Evolutionary conservation across 352 stramenopile species (phyloP).

Genomic region (Pseudoperonospora humuli): DNA sequence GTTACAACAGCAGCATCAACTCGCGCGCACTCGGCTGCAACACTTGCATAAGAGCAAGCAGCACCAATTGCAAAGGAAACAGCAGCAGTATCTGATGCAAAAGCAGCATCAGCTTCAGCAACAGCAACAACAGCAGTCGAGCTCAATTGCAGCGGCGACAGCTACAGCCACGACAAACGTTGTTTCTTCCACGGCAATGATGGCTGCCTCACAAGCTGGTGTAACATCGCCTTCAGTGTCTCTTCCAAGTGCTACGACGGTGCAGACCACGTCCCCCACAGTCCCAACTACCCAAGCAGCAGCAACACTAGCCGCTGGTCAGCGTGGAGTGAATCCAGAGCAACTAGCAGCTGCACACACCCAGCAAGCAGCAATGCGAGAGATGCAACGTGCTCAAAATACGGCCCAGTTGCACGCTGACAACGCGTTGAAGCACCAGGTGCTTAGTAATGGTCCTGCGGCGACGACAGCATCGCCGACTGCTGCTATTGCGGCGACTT

Average conservation of each 20-base stretch:
- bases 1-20: slow-evolving; percentile 65
- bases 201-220: slow-evolving; percentile 27
- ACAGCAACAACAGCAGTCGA: slow-evolving; percentile 49
- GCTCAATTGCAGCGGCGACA: slow-evolving; percentile 20
- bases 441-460: slow-evolving; percentile 14
- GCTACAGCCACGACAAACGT: slow-evolving; percentile 13
- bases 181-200: slow-evolving; percentile 18
- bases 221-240: slow-evolving; percentile 24
- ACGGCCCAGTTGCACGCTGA: slow-evolving; percentile 37
- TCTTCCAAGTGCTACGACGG: slow-evolving; percentile 31
- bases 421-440: slow-evolving; percentile 26
- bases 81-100: slow-evolving; percentile 72
- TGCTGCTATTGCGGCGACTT: slow-evolving; percentile 4
- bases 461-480: slow-evolving; percentile 5
- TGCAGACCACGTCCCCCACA: slow-evolving; percentile 32
- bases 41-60: slow-evolving; percentile 78
- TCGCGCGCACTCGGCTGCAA: slow-evolving; percentile 54
- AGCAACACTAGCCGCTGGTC: slow-evolving; percentile 17
- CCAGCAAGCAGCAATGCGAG: slow-evolving; percentile 56
- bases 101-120: slow-evolving; percentile 73
- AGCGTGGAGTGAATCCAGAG: slow-evolving; percentile 50
- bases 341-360: slow-evolving; percentile 43
- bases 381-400: slow-evolving; percentile 59
- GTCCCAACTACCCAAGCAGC: slow-evolving; percentile 21
- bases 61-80: slow-evolving; percentile 70